These are phyloP conservation scores for Polygonum aviculare DNA, from an alignment of 148 eudicot species.

Conservation along the genomic window DNA sequence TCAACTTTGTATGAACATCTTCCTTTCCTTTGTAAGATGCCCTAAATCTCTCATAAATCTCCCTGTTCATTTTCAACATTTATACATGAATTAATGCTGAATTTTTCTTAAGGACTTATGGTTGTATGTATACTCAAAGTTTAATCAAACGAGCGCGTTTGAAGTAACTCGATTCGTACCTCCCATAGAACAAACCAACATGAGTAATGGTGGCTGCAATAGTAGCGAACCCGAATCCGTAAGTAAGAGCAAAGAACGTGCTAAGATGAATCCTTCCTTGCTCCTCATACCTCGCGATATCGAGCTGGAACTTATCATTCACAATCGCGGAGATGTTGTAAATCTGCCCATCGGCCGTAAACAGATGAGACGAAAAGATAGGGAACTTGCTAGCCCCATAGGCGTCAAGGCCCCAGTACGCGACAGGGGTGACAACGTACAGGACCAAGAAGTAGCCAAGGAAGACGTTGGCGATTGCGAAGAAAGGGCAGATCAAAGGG, in stretches of 20 bases:
- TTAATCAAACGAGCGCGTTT: too few relatives aligned
- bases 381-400: constrained; percentile 64
- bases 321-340: constrained; percentile 73
- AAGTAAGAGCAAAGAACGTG: constrained; percentile 83
- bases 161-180: constrained; percentile 27
- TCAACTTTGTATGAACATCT: constrained; percentile 77
- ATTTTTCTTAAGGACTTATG: too few relatives aligned
- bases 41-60: constrained; percentile 55
- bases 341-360: constrained; percentile 50
- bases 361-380: constrained; percentile 76
- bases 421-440: constrained; percentile 57
- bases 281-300: constrained; percentile 32
- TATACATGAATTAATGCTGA: neutral
- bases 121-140: too few relatives aligned
- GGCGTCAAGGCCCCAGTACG: constrained; percentile 81
- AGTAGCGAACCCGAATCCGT: constrained; percentile 89
- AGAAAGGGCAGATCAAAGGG: constrained; percentile 78
- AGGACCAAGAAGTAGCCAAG: constrained; percentile 54
- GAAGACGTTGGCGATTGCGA: constrained; percentile 63
- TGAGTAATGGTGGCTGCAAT: constrained; percentile 79
- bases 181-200: constrained; percentile 76
- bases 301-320: constrained; percentile 64
- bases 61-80: constrained; percentile 48
- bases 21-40: constrained; percentile 77
- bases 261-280: constrained; percentile 77